phyloP scores from a whole-genome alignment of 352 stramenopile species.

The Globisporangium lucens region DNA sequence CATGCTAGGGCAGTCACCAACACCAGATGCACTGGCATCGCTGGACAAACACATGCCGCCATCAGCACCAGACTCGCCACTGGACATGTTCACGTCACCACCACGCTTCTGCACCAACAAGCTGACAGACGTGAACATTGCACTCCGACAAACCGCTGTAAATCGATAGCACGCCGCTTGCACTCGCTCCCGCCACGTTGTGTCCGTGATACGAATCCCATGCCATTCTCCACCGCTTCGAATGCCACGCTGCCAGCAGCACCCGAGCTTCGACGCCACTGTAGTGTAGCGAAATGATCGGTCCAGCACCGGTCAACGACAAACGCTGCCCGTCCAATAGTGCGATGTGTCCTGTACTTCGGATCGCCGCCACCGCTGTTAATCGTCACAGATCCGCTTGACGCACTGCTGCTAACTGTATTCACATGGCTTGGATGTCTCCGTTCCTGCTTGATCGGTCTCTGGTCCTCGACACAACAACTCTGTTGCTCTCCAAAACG shows the following conservation, averaged over 20 bases:
- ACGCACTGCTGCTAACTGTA: constrained; percentile 2
- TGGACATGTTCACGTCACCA: not conserved
- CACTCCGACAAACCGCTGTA: not conserved
- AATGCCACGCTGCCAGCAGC: constrained; percentile 4
- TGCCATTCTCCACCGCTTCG: not conserved
- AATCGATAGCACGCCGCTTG: not conserved
- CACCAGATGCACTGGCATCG: constrained; percentile 2
- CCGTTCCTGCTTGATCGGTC: not conserved
- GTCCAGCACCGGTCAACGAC: not conserved
- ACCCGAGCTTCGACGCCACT: not conserved
- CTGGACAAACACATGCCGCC: not conserved
- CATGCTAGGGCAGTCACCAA: not conserved
- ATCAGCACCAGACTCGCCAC: not conserved
- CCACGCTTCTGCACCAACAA: not conserved
- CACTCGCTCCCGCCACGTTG: not conserved
- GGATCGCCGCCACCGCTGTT: not conserved
- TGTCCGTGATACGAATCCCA: not conserved
- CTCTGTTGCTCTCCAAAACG: not conserved
- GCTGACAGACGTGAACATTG: not conserved
- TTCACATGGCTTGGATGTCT: not conserved
- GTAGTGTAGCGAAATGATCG: not conserved
- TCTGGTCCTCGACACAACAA: not conserved
- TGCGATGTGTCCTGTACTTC: not conserved
- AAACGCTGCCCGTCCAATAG: not conserved
- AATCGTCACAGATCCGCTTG: constrained; percentile 21